Base-by-base conservation (phyloP, 2,329 filamentous ascomycete genomes). In the Plenodomus lindquistii region DNA sequence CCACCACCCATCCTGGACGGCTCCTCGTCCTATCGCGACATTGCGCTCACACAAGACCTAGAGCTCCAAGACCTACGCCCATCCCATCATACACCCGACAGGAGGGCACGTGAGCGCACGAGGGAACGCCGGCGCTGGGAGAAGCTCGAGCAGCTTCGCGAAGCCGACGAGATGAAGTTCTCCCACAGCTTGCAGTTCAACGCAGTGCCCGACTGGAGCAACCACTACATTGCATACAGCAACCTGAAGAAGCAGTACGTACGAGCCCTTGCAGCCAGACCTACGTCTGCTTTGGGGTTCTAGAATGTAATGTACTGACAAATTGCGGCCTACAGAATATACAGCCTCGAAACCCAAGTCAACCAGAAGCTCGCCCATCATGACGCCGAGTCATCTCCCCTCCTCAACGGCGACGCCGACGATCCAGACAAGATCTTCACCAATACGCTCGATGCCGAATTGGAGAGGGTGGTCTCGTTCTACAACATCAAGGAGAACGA, bases 101-200 rank as follows among this genome's bases (percentile, higher is more conserved):
- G 38, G 37, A 47, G 35, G 39, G 48, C 50, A 37, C 52, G 37
- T 16, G 62, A 70, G 42, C 54, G 40, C 50, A 64, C 58, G 53
- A 56, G 60, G 37, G 67, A 66, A 39, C 59, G 59, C 20, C 85
- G 82, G 72, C 76, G 80, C 66, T 74, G 75, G 59, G 78, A 81
- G 71, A 91, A 91, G 79, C 81, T 84, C 72, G 78, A 79, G 67
- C 83, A 83, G 80, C 85, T 92, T 65, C 83, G 89, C 63, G 79
- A 86, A 62, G 83, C 80, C 59, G 86, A 88, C 85, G 89, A 91
- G 70, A 99, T 99, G 94, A 97, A 97, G 86, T 99, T 99, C 81
- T 97, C 93, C 16, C 94, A 99, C 74, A 97, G 93, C 76, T 87
- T 99, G 64, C 94, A 99, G 80, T 99, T 99, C 78, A 99, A 99